A percentile compares a stretch with the other conserved stretches of the same genome.
phyloP scores from a whole-genome alignment of 192 early-diverging fungal genomes.

The Entomortierella chlamydospora region DNA sequence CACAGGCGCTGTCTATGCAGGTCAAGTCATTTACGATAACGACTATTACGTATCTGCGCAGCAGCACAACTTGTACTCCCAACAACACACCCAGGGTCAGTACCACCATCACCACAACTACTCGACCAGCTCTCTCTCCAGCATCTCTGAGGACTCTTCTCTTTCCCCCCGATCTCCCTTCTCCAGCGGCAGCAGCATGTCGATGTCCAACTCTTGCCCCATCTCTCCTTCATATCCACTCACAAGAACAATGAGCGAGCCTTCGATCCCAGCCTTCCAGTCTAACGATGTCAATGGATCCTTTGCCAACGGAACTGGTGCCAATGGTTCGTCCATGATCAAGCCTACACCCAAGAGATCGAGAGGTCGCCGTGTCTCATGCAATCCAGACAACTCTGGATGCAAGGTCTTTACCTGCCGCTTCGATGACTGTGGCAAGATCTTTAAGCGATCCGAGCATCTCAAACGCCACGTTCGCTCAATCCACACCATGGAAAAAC shows the following conservation, averaged over 20 bases:
- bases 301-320: background rate
- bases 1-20: constrained; percentile 24
- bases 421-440: constrained; percentile 65
- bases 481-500: constrained; percentile 72
- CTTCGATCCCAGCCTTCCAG: constrained; percentile 30
- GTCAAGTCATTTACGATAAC: constrained; percentile 42
- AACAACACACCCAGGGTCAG: constrained; percentile 38
- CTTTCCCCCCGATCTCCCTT: constrained; percentile 43
- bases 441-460: constrained; percentile 72
- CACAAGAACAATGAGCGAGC: constrained; percentile 41
- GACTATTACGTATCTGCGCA: constrained; percentile 49
- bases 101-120: constrained; percentile 33
- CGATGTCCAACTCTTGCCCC: constrained; percentile 20
- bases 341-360: constrained; percentile 59
- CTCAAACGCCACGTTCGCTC: constrained; percentile 70
- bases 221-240: constrained; percentile 31
- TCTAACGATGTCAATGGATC: background rate
- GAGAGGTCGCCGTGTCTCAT: constrained; percentile 66
- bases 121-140: constrained; percentile 40
- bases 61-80: constrained; percentile 48
- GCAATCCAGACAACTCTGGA: constrained; percentile 59
- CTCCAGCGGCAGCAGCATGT: constrained; percentile 24
- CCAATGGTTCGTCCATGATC: constrained; percentile 31
- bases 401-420: constrained; percentile 67
- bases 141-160: constrained; percentile 36